Evolutionary conservation across 2,329 filamentous ascomycete species (phyloP), one percentile per base, ranked within the genome.

Genomic region (Huntiella abstrusa): DNA sequence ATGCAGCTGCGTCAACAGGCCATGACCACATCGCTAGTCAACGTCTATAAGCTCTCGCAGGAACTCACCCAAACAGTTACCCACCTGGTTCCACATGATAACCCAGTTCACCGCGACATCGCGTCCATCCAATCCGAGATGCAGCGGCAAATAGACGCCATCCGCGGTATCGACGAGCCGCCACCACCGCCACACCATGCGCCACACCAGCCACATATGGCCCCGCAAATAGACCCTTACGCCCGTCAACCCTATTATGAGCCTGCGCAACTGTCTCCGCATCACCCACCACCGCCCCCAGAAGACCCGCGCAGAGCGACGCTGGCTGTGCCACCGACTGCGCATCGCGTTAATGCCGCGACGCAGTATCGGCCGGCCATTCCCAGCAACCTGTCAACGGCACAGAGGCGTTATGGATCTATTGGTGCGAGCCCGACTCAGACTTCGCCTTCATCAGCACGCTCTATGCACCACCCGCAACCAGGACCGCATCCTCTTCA

Each of bases 351-450:
- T 34, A 62, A 70, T 38, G 45, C 40, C 52, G 65, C 71, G 51
- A 65, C 68, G 42, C 75, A 80, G 55, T 82, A 88, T 59, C 77
- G 84, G 22, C 80, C 84, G 33, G 75, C 83, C 10, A 74, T 91
- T 10, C 81, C 85, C 35, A 78, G 85, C n/a, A 84, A 86, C 58
- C 68, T 94, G 47, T 79, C 83, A 11, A 73, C 79, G 48, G 78
- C 85, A 12, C 70, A 75, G 32, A 77, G 86, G 50, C 78, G 83
- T 32, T 94, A 87, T 61, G 87, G 87, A 43, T 95, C 88, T 16
- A 88, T 93, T 57, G 77, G 83, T 40, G 73, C 70, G 35, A 77
- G 76, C 54, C 71, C 71, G 32, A 71, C 71, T 33, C 80, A 82
- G 52, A 76, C 82, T 11, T 84, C 85, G 6, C 85, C 86, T 51